Conservation (phyloP, 2,329 filamentous ascomycete species). For the Thielaviopsis euricoi region DNA sequence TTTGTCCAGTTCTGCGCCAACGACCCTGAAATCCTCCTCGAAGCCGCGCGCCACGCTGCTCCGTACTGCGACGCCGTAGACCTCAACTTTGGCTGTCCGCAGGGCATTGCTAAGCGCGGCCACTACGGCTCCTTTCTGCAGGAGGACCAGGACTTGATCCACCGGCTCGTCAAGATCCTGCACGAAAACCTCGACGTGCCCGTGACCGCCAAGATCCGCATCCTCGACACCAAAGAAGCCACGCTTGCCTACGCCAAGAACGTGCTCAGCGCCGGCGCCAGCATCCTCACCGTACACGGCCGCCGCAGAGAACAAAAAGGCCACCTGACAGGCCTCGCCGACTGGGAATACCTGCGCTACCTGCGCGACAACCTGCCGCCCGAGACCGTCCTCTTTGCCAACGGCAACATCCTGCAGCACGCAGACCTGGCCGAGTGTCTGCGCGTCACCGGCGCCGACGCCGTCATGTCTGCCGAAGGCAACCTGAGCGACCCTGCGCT, state of each 20-base stretch:
- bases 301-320: conserved; percentile 84
- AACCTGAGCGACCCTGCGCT: conserved; percentile 85
- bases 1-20: conserved; percentile 97
- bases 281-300: conserved; percentile 85
- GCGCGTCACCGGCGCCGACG: conserved; percentile 72
- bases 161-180: conserved; percentile 65
- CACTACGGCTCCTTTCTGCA: conserved; percentile 91
- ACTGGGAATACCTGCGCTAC: conserved; percentile 76
- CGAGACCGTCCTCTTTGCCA: conserved; percentile 90
- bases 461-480: conserved; percentile 89
- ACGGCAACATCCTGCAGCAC: conserved; percentile 78
- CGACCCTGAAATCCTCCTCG: conserved; percentile 62
- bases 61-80: conserved; percentile 92
- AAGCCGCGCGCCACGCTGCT: conserved; percentile 60
- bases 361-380: conserved; percentile 66
- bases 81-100: conserved; percentile 87
- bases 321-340: conserved; percentile 80
- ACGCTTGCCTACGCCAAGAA: conserved; percentile 81
- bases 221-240: conserved; percentile 71
- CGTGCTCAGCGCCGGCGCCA: conserved; percentile 74
- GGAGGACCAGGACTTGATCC: conserved; percentile 75
- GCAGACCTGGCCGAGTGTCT: conserved; percentile 66
- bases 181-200: conserved; percentile 65
- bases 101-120: conserved; percentile 82
- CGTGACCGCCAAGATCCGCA: conserved; percentile 86